These are phyloP conservation scores for Rugonectria rugulosa DNA, from an alignment of 2,329 filamentous ascomycete species.

Conservation along the genomic window DNA sequence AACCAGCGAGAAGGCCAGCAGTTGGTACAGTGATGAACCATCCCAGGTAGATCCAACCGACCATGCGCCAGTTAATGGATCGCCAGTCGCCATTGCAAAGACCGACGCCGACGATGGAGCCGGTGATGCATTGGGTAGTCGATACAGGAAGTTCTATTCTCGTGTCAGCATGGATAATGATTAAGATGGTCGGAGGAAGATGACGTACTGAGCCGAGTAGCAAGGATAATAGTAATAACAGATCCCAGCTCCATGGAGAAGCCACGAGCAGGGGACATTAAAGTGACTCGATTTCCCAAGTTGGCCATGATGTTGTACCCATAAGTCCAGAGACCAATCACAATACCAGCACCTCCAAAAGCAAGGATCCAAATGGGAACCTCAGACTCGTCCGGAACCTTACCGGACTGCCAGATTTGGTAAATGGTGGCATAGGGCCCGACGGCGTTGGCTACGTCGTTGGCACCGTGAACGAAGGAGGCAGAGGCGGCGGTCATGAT, in stretches of 20 bases:
- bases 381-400: conserved; percentile 51
- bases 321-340: conserved; percentile 65
- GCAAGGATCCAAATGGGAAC: conserved; percentile 69
- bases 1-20: conserved; percentile 64
- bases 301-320: conserved; percentile 72
- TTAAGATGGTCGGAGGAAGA: conserved; percentile 3
- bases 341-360: conserved; percentile 60
- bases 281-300: conserved; percentile 67
- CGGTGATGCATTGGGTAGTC: conserved; percentile 71
- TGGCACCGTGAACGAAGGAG: conserved; percentile 72
- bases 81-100: conserved; percentile 66
- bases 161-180: conserved; percentile 13
- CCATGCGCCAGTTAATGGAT: conserved; percentile 70
- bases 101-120: conserved; percentile 68
- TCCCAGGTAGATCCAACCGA: conserved; percentile 64
- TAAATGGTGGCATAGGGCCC: conserved; percentile 71
- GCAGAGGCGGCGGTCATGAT: conserved; percentile 68
- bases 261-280: conserved; percentile 67
- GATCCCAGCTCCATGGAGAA: conserved; percentile 68
- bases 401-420: conserved; percentile 63
- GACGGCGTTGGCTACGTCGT: conserved; percentile 70
- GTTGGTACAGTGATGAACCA: conserved; percentile 69
- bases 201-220: conserved; percentile 64
- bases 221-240: conserved; percentile 69
- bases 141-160: conserved; percentile 63